These are phyloP conservation scores for Colletotrichum gloeosporioides DNA, from an alignment of 2,329 filamentous ascomycete species.

Conservation along the genomic window DNA sequence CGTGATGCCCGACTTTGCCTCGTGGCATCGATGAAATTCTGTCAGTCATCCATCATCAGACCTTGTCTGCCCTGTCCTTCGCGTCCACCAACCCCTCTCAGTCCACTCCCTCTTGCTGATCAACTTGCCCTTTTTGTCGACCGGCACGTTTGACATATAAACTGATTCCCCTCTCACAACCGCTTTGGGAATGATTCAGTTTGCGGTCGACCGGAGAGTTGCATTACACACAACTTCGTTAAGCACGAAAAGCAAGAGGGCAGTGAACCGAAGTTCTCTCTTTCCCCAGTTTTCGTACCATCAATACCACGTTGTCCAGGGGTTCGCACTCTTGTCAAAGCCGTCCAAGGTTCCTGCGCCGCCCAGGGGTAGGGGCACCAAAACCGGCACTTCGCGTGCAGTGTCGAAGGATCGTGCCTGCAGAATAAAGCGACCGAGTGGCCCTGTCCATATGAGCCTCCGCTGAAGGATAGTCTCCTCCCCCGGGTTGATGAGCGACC, in stretches of 20 bases:
- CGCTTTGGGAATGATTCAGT: neutral
- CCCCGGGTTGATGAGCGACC: neutral
- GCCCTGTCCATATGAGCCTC: neutral
- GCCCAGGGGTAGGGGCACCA: neutral
- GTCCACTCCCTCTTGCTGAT: neutral
- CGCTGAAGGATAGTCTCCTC: neutral
- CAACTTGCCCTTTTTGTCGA: neutral
- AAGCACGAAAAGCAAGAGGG: neutral
- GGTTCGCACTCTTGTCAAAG: neutral
- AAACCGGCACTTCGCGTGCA: neutral
- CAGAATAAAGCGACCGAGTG: neutral
- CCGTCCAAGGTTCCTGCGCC: neutral
- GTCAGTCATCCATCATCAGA: neutral
- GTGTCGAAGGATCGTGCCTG: neutral
- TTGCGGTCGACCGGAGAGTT: neutral
- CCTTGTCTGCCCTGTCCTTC: neutral
- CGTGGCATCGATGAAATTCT: neutral
- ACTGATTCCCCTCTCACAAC: neutral
- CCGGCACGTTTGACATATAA: neutral
- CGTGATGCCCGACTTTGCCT: neutral
- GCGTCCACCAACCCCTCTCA: neutral
- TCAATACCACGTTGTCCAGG: neutral
- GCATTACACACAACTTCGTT: neutral
- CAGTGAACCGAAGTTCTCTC: neutral
- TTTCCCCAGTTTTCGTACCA: neutral